Conservation (phyloP, 495 filamentous ascomycete species). For the Aspergillus sclerotiicarbonarius region DNA sequence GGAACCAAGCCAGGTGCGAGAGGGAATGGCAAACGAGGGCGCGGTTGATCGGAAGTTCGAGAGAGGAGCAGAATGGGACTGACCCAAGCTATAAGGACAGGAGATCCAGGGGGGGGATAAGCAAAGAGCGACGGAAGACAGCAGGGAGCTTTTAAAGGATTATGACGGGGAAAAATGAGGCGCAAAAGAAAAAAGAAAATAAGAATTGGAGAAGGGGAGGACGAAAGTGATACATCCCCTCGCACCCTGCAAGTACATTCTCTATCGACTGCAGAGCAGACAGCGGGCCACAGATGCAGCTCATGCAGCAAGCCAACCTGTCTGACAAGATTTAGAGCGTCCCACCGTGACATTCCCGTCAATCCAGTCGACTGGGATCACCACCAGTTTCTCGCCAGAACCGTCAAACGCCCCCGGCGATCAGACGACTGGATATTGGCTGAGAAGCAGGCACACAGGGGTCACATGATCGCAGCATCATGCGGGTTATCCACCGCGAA, state of each 20-base stretch:
- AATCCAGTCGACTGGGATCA: conserved; percentile 20
- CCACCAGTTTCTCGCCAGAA: conserved; percentile 13
- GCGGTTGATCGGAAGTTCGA: conserved; percentile 13
- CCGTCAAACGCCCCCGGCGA: conserved; percentile 15
- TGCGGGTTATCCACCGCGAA: conserved; percentile 42
- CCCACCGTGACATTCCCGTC: conserved; percentile 21
- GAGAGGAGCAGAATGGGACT: conserved; percentile 8
- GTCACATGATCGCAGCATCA: conserved; percentile 44
- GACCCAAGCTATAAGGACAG: conserved; percentile 5
- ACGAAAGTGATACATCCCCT: conserved; percentile 26
- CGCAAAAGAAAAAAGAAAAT: conserved; percentile 8
- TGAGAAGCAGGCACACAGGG: conserved; percentile 19
- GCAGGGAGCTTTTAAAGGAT: conserved; percentile 8
- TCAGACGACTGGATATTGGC: conserved; percentile 20
- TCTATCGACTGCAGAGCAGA: conserved; percentile 19
- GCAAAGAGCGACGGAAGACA: conserved; percentile 16
- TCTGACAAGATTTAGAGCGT: conserved; percentile 28
- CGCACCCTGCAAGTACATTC: background rate
- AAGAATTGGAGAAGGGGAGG: conserved; percentile 12
- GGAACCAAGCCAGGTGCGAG: conserved; percentile 23
- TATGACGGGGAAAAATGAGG: conserved; percentile 6
- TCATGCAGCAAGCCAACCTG: conserved; percentile 25
- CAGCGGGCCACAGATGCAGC: conserved; percentile 20
- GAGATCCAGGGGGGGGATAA: conserved; percentile 16
- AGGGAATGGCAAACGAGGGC: conserved; percentile 10